Evolutionary conservation across 2,329 filamentous ascomycete species (phyloP).

Genomic region (Sporothrix inflata): DNA sequence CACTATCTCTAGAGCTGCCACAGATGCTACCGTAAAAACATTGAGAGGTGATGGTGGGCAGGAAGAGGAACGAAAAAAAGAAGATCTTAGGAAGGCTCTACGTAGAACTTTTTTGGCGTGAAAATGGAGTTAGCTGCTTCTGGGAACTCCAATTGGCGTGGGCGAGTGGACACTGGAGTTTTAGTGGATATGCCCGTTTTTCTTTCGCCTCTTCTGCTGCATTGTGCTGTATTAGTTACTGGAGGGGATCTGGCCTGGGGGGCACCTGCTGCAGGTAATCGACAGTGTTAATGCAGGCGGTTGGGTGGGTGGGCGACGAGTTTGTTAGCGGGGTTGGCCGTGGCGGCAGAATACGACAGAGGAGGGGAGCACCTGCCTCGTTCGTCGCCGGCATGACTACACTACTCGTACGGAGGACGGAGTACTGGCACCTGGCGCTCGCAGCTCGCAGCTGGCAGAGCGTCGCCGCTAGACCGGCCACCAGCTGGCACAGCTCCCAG

Average conservation of each 20-base stretch:
- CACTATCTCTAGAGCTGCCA: slow-evolving; percentile 77
- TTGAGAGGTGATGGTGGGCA: slow-evolving; percentile 46
- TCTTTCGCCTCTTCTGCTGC: neutral
- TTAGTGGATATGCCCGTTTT: slow-evolving; percentile 22
- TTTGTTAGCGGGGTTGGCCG: slow-evolving; percentile 27
- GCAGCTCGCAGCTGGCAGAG: slow-evolving; percentile 23
- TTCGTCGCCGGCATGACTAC: neutral
- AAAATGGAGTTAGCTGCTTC: slow-evolving; percentile 13
- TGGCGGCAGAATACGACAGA: slow-evolving; percentile 1
- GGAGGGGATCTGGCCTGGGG: neutral
- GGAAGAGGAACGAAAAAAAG: slow-evolving; percentile 16
- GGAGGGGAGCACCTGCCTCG: neutral
- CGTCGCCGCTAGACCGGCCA: slow-evolving; percentile 11
- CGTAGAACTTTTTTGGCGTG: slow-evolving; percentile 29
- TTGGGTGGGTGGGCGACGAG: slow-evolving; percentile 28
- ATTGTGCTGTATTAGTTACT: neutral
- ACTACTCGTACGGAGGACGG: too few relatives aligned
- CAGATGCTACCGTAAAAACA: slow-evolving; percentile 69
- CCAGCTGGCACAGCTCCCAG: slow-evolving; percentile 29
- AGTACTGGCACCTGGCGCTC: neutral
- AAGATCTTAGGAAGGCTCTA: slow-evolving; percentile 6
- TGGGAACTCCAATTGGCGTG: slow-evolving; percentile 18
- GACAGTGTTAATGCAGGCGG: slow-evolving; percentile 10
- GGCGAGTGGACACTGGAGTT: slow-evolving; percentile 22
- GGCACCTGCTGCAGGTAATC: slow-evolving; percentile 20